Percentiles rank a stretch among this genome's conserved stretches.
These are phyloP conservation scores for Scheffersomyces stipitis DNA, from an alignment of 805 yeast genomes.

Conservation along the genomic window DNA sequence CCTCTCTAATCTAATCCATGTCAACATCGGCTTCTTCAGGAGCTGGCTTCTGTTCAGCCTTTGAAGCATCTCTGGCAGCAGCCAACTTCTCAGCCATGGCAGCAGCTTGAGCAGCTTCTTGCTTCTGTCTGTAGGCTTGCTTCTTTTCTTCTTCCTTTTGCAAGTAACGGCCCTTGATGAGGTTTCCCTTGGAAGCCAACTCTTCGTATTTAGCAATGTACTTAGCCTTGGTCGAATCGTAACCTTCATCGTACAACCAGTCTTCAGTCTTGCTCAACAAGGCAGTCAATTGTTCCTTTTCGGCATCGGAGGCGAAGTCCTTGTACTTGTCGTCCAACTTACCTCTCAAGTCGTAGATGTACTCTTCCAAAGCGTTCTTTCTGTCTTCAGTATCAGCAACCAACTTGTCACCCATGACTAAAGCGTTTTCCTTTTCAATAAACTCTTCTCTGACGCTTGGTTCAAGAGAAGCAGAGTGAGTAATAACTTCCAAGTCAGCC, in stretches of 20 bases:
- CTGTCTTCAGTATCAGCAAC: conserved; percentile 99
- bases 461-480: conserved; percentile 62
- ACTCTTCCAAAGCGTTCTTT: conserved; percentile 97
- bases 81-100: conserved; percentile 81
- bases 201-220: conserved; percentile 98
- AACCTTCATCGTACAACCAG: conserved; percentile 98
- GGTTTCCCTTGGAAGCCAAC: conserved; percentile 89
- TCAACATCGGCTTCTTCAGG: conserved; percentile 32
- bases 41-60: conserved; percentile 21
- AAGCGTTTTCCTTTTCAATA: conserved; percentile 80
- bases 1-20: conserved; percentile 36
- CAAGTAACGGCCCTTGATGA: conserved; percentile 91
- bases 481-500: conserved; percentile 66
- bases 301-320: conserved; percentile 85
- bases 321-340: conserved; percentile 91
- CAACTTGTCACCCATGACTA: conserved; percentile 89
- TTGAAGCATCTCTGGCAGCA: conserved; percentile 66
- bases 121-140: conserved; percentile 81
- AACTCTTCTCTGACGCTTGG: conserved; percentile 53
- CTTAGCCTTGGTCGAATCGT: conserved; percentile 93
- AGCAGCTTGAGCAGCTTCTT: conserved; percentile 82
- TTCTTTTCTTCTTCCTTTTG: conserved; percentile 94
- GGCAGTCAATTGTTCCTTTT: conserved; percentile 74
- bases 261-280: conserved; percentile 88
- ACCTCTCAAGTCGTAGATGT: conserved; percentile 95